A percentile compares a stretch with the other conserved stretches of the same genome.
These are phyloP conservation scores for Candolleomyces efflorescens DNA, from an alignment of 768 basidiomycete genomes.

Conservation along the genomic window DNA sequence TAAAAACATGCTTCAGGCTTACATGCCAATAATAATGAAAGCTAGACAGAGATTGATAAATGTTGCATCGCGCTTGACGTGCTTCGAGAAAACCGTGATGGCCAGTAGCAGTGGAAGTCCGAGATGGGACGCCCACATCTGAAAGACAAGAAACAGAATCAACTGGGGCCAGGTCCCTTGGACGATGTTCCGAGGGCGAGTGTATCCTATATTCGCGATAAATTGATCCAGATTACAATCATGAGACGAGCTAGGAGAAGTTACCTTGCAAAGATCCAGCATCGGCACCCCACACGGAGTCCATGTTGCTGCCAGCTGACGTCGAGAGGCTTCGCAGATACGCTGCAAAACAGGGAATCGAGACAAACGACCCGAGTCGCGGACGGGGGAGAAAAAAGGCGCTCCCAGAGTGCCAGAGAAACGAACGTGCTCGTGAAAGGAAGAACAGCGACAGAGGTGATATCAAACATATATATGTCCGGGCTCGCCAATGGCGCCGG, in stretches of 20 bases:
- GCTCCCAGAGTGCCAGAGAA: neutral
- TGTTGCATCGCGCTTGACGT: constrained; percentile 40
- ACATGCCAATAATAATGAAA: constrained; percentile 45
- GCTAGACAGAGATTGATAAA: constrained; percentile 42
- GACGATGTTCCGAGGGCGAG: constrained; percentile 28
- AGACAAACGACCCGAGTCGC: neutral
- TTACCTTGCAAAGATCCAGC: neutral
- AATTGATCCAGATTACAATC: neutral
- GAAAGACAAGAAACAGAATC: constrained; percentile 38
- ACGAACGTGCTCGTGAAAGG: neutral
- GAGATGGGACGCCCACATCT: constrained; percentile 47
- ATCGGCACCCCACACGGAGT: too few relatives aligned
- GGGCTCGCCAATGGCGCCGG: too few relatives aligned
- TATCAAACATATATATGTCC: neutral
- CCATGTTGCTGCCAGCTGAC: too few relatives aligned
- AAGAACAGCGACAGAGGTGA: neutral
- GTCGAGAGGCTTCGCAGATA: neutral
- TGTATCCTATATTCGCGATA: neutral
- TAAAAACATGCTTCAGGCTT: constrained; percentile 13
- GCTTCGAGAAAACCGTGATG: constrained; percentile 35
- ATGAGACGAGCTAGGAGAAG: neutral
- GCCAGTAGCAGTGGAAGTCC: constrained; percentile 42
- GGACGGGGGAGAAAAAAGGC: neutral
- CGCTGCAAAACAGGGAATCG: neutral
- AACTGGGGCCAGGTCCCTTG: constrained; percentile 38